phyloP scores from a whole-genome alignment of 2,329 filamentous ascomycete species.

The Aspergillus phoenicis region DNA sequence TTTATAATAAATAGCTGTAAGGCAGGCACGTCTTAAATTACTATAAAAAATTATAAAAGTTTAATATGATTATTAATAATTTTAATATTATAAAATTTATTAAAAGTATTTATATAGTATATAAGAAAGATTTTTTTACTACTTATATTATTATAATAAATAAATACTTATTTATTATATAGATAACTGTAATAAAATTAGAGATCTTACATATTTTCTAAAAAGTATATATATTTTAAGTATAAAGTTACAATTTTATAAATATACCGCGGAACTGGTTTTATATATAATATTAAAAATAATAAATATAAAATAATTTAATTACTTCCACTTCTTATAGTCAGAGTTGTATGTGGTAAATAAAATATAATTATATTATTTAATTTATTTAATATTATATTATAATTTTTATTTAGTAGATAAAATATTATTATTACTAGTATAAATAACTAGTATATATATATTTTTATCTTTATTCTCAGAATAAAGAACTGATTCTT shows the following conservation, averaged over 20 bases:
- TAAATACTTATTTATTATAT: too few relatives aligned
- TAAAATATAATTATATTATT: background rate
- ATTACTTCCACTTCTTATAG: background rate
- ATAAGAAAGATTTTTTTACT: background rate
- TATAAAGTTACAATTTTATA: too few relatives aligned
- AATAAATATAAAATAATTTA: background rate
- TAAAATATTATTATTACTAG: background rate
- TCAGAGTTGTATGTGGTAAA: background rate
- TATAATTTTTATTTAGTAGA: background rate
- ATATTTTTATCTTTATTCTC: too few relatives aligned
- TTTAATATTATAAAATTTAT: background rate
- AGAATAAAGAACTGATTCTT: too few relatives aligned
- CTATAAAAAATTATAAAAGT: background rate
- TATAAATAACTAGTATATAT: too few relatives aligned
- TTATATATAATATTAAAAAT: background rate
- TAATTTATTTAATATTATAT: background rate
- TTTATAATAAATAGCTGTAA: background rate
- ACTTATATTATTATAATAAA: background rate
- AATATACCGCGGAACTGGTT: too few relatives aligned
- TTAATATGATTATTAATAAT: background rate
- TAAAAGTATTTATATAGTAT: constrained; percentile 1
- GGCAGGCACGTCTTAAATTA: background rate
- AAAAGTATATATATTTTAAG: too few relatives aligned
- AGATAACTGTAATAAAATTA: too few relatives aligned
- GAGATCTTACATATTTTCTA: too few relatives aligned